Evolutionary conservation across 306 rosid genomes (phyloP).

Genomic region (Rubus parviflorus): DNA sequence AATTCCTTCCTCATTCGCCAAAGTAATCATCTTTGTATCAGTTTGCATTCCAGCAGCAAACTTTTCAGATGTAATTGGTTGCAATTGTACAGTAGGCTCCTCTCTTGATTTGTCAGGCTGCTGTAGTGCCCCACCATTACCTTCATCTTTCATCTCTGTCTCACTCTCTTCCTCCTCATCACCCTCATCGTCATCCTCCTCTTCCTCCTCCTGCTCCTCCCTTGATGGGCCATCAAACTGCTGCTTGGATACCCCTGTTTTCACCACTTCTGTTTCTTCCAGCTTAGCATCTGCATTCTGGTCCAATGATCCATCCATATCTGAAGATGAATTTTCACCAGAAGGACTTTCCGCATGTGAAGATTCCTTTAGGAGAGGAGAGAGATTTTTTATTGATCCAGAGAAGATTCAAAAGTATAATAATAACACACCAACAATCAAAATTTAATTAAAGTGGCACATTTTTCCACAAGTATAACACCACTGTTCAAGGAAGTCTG

Average conservation of each 20-base stretch:
- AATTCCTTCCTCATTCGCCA: slow-evolving; percentile 34
- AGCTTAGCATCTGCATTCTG: slow-evolving; percentile 50
- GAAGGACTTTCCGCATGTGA: slow-evolving; percentile 62
- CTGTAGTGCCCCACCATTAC: slow-evolving; percentile 41
- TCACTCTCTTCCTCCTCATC: slow-evolving; percentile 63
- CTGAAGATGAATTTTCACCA: slow-evolving; percentile 75
- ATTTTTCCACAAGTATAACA: background rate
- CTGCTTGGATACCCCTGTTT: slow-evolving; percentile 53
- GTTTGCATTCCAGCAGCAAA: slow-evolving; percentile 35
- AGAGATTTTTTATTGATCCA: slow-evolving; percentile 3
- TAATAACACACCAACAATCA: background rate
- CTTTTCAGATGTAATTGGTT: slow-evolving; percentile 32
- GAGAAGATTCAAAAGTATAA: slow-evolving; percentile 15
- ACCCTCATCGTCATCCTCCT: slow-evolving; percentile 44
- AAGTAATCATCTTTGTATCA: slow-evolving; percentile 26
- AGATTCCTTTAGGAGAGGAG: slow-evolving; percentile 43
- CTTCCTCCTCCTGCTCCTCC: slow-evolving; percentile 46
- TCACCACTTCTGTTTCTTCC: slow-evolving; percentile 47
- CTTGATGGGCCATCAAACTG: slow-evolving; percentile 40
- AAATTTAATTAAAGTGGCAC: too few relatives aligned
- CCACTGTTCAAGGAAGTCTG: background rate
- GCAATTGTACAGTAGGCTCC: slow-evolving; percentile 22
- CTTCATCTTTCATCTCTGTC: slow-evolving; percentile 43
- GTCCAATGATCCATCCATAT: slow-evolving; percentile 58
- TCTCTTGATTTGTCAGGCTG: slow-evolving; percentile 41